Base-by-base conservation (phyloP, 2,329 filamentous ascomycete species). In the Bipolaris victoriae region DNA sequence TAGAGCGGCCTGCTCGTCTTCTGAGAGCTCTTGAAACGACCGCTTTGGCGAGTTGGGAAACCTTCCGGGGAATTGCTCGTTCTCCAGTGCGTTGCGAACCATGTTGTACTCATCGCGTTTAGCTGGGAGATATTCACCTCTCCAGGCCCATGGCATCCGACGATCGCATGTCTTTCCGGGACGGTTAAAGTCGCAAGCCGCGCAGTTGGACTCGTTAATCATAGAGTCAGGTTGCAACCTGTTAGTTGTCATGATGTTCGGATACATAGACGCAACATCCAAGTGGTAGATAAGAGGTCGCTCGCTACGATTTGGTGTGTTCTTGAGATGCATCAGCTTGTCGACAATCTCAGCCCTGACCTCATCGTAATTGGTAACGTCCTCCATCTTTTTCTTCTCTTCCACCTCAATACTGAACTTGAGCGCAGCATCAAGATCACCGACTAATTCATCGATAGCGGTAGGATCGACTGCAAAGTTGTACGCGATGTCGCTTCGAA, bases 241-340 rank as follows among this genome's bases (percentile, higher is more conserved):
- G 76, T 99, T 99, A 1, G 95, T 99, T 1, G 96, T 99, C 96
- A 99, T 99, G 76, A 99, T 99, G 77, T 99, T 99, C 9, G 95
- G 95, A 75, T 99, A 99, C 95, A 99, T 99, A 58, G 95, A 97
- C 16, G 95, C 95, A 57, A 99, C 96, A 73, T 99, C 95, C 79
- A 99, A 82, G 83, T 99, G 95, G 78, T 99, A 99, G 64, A 99
- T 99, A 31, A 96, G 85, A 4, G 95, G 95, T 41, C 88, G 83
- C 75, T 99, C 95, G 66, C 83, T 87, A 61, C 95, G 85, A 68
- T 96, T 92, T 0, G 95, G 94, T 0, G 89, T 95, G 49, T 88
- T 83, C 75, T 90, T 96, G 50, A 99, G 82, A 61, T 87, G 83
- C 50, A 84, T 80, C 33, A 99, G 79, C 59, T 85, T 86, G 26